phyloP scores from a whole-genome alignment of 2,329 filamentous ascomycete genomes.

The Xylariaceae sp. region DNA sequence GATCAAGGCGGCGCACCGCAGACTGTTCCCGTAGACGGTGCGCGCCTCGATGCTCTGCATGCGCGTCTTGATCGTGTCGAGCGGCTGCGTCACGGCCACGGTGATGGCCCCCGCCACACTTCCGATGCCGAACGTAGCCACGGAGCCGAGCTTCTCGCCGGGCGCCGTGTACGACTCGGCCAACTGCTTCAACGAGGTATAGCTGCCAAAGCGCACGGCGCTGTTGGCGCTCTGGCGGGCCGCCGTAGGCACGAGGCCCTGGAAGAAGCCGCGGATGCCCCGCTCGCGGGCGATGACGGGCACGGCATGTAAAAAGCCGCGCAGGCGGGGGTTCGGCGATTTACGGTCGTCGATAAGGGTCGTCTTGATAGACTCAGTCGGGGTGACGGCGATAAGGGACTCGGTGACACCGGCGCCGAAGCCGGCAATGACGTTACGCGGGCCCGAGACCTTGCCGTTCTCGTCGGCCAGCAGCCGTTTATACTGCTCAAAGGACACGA shows the following conservation, averaged over 20 bases:
- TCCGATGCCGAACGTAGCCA: conserved; percentile 87
- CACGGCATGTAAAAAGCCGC: conserved; percentile 87
- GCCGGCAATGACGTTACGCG: conserved; percentile 84
- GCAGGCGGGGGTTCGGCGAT: conserved; percentile 75
- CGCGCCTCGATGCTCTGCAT: conserved; percentile 96
- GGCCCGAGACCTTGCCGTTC: conserved; percentile 83
- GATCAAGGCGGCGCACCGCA: conserved; percentile 77
- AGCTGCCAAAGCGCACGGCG: conserved; percentile 84
- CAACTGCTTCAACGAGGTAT: conserved; percentile 84
- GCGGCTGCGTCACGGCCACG: conserved; percentile 68
- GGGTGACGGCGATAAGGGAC: conserved; percentile 87
- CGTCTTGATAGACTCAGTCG: conserved; percentile 97
- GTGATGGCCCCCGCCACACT: conserved; percentile 87
- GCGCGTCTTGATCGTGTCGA: conserved; percentile 94
- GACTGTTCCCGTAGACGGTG: conserved; percentile 77
- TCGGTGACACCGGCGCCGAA: conserved; percentile 95
- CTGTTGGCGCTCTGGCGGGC: conserved; percentile 93
- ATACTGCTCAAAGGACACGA: conserved; percentile 95
- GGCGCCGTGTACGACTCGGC: conserved; percentile 89
- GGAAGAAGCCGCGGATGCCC: conserved; percentile 89
- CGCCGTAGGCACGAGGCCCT: conserved; percentile 92
- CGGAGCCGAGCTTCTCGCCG: conserved; percentile 85
- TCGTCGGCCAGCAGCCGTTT: conserved; percentile 77
- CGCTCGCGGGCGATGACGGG: conserved; percentile 83
- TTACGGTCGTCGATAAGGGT: conserved; percentile 98